phyloP scores from a whole-genome alignment of 805 yeast species.

The Pichia paraexigua region DNA sequence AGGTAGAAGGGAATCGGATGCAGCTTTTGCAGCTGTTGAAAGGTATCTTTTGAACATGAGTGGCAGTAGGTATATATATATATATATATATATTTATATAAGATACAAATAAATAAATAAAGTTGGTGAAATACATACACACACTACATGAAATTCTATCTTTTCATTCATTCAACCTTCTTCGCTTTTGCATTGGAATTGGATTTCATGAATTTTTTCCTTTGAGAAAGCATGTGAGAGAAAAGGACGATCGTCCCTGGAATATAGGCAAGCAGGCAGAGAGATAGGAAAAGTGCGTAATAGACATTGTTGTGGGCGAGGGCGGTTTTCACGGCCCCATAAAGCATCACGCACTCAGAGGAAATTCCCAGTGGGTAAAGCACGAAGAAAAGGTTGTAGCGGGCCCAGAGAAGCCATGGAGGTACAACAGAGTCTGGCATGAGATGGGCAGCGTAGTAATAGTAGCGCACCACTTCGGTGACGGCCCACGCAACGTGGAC shows the following conservation, averaged over 20 bases:
- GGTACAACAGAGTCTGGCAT: constrained; percentile 31
- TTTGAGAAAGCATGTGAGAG: constrained; percentile 82
- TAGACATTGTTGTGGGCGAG: constrained; percentile 34
- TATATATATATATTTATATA: neutral
- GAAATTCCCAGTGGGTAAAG: constrained; percentile 92
- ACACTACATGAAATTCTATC: neutral
- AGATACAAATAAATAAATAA: neutral
- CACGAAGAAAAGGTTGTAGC: constrained; percentile 77
- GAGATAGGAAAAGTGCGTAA: constrained; percentile 49
- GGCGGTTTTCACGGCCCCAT: constrained; percentile 58
- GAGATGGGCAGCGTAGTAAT: constrained; percentile 72
- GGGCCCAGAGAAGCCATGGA: constrained; percentile 58
- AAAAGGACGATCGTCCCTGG: constrained; percentile 85
- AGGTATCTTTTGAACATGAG: constrained; percentile 3
- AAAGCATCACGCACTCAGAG: constrained; percentile 66
- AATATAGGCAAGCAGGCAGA: constrained; percentile 55
- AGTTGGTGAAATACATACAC: neutral
- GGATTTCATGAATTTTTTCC: constrained; percentile 46
- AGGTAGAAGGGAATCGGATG: constrained; percentile 34
- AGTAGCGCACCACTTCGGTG: constrained; percentile 87
- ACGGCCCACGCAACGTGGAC: constrained; percentile 83
- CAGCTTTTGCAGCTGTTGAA: constrained; percentile 3
- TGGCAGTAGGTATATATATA: neutral
- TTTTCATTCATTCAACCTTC: neutral
- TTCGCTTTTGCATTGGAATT: neutral